These are phyloP conservation scores for Elongisporangium undulatum DNA, from an alignment of 352 stramenopile genomes.

Conservation along the genomic window DNA sequence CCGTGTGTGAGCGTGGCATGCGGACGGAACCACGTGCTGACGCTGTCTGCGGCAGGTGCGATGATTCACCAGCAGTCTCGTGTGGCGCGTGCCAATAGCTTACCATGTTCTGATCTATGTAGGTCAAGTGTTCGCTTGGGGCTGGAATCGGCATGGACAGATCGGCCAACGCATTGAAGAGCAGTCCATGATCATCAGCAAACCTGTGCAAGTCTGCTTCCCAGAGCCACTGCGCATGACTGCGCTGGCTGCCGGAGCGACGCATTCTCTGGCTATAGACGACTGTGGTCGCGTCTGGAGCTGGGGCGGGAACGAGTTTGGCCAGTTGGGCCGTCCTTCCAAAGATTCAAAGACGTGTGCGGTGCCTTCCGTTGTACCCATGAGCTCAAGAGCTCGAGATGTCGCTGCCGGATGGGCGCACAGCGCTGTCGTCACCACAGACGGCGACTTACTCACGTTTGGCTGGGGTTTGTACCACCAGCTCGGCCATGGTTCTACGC, in stretches of 20 bases:
- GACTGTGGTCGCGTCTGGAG: constrained; percentile 30
- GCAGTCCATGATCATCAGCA: constrained; percentile 1
- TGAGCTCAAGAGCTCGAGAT: neutral
- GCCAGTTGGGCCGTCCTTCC: constrained; percentile 41
- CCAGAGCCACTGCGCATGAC: constrained; percentile 5
- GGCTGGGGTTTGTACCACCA: constrained; percentile 82
- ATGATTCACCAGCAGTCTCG: neutral
- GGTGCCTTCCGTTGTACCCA: constrained; percentile 1
- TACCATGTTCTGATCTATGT: neutral
- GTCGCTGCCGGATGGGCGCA: constrained; percentile 52
- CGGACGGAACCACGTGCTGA: constrained; percentile 54
- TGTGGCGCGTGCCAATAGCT: neutral
- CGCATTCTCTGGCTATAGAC: constrained; percentile 60
- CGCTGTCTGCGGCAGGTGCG: constrained; percentile 18
- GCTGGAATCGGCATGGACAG: constrained; percentile 45
- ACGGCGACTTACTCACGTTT: constrained; percentile 49
- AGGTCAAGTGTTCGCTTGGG: constrained; percentile 50
- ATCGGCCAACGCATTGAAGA: constrained; percentile 6
- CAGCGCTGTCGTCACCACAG: constrained; percentile 31
- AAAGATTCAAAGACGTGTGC: constrained; percentile 10
- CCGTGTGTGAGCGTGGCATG: constrained; percentile 41
- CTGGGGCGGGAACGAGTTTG: constrained; percentile 63
- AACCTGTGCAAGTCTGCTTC: constrained; percentile 26
- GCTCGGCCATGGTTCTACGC: constrained; percentile 50
- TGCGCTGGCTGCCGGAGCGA: constrained; percentile 41